Base-by-base conservation (phyloP, 2,329 filamentous ascomycete species). In the Emergomyces pasteurianus region DNA sequence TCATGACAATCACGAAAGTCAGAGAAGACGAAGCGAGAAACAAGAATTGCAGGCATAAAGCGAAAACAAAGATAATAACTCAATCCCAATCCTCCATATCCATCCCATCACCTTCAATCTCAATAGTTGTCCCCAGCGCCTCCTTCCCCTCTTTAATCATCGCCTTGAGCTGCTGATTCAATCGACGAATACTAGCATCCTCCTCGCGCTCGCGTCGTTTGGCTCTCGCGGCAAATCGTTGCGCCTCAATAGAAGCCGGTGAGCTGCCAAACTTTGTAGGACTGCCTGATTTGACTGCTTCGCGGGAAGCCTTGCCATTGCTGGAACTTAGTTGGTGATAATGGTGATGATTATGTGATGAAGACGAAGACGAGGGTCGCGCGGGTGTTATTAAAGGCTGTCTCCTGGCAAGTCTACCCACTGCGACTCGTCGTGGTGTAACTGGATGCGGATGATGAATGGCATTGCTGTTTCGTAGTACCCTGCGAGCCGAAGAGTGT, bases 71-170 rank as follows among this genome's bases (percentile, higher is more conserved):
- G 28, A 4, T 10, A 54, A 34, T 31, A 54, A 16, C 26, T 67
- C 57, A 70, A 53, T 70, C 67, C 58, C 66, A 72, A 58, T 75
- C 69, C 26, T 71, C 73, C 68, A 75, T 43, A 55, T 68, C 67
- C 64, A 68, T 71, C 49, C 71, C 76, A 43, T 76, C 76, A 42
- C 76, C 75, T 46, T 83, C 81, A 50, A 90, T 80, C 69, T 89
- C 85, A 57, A 89, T 78, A 47, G 79, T 87, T 23, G 88, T 88
- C 1, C 87, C 92, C 21, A 99, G 75, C 1, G 94, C 94, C 72
- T 94, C 88, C 67, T 87, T 87, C 0, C 92, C 94, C 73, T 97
- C 87, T 1, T 86, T 81, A 60, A 99, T 95, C 88, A 99, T 90
- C 40, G 86, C 88, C 69, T 88, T 84, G 55, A 97, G 77, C 67